Evolutionary conservation across 2,329 filamentous ascomycete species (phyloP).

Genomic region (Fusarium pseudoanthophilum): DNA sequence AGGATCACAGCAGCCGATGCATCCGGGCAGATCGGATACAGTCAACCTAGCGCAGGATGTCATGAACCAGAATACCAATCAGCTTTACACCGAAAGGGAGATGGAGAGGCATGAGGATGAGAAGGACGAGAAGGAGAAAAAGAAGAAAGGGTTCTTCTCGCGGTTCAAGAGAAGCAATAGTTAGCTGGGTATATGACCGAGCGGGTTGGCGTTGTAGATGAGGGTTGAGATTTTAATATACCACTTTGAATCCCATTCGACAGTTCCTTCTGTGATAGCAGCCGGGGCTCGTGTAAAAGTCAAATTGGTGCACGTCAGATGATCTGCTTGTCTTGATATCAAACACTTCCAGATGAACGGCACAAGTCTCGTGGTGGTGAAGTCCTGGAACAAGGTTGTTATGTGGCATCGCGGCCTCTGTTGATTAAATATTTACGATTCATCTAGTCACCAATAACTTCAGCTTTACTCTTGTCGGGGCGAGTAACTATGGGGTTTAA

Average conservation of each 20-base stretch:
- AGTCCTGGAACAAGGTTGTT: no score
- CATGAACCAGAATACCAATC: constrained; percentile 65
- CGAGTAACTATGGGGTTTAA: no score
- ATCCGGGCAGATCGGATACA: constrained; percentile 49
- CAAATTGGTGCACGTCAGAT: not conserved
- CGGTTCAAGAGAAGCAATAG: constrained; percentile 18
- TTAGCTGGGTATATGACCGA: not conserved
- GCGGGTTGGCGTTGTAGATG: no score
- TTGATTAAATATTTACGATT: no score
- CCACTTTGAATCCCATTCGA: no score
- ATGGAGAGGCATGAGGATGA: constrained; percentile 21
- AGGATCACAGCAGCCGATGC: not conserved
- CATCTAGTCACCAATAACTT: no score
- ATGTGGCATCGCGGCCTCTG: no score
- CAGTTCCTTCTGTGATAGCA: not conserved
- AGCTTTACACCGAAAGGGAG: constrained; percentile 57
- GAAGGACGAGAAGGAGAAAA: constrained; percentile 15
- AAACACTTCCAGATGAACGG: not conserved
- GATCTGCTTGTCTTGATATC: rapidly evolving
- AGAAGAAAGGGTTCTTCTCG: constrained; percentile 28
- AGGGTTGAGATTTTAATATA: no score
- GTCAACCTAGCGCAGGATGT: constrained; percentile 62
- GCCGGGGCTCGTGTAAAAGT: rapidly evolving
- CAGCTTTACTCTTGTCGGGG: no score
- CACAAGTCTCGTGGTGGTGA: no score